Percentiles rank a stretch among this genome's conserved stretches.
Conservation (phyloP, 768 basidiomycete genomes). For the Coprinopsis cinerea region DNA sequence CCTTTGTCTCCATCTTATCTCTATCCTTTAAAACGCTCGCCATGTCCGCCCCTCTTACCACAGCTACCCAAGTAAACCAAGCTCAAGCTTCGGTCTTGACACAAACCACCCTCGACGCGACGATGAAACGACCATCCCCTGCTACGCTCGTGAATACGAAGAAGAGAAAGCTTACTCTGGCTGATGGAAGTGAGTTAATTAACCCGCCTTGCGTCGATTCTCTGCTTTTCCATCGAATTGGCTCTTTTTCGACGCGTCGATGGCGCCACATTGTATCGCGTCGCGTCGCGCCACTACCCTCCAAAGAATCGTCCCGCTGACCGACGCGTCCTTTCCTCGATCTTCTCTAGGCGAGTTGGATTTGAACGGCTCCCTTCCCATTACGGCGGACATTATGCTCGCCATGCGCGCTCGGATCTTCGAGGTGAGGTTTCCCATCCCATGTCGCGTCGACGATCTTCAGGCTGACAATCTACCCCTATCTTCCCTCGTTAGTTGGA, state of each 20-base stretch:
- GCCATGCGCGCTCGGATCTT: conserved; percentile 4
- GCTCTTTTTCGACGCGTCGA: too few relatives aligned
- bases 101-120: not conserved
- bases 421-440: too few relatives aligned
- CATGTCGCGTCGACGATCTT: not conserved
- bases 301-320: too few relatives aligned
- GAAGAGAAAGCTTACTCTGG: conserved; percentile 17
- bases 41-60: not conserved
- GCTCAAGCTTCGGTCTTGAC: not conserved
- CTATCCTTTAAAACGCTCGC: not conserved
- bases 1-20: not conserved
- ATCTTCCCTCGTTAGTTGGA: conserved; percentile 22
- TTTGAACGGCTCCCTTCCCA: conserved; percentile 18
- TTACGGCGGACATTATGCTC: conserved; percentile 18
- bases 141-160: conserved; percentile 14
- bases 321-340: too few relatives aligned
- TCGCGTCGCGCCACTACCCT: too few relatives aligned
- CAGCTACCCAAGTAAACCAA: not conserved
- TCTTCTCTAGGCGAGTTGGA: conserved; percentile 23
- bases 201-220: not conserved
- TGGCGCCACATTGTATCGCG: too few relatives aligned
- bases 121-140: too few relatives aligned
- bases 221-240: too few relatives aligned
- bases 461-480: not conserved
- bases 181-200: conserved; percentile 16